Conservation (phyloP, 2,329 filamentous ascomycete species). For the Fusarium oligoseptatum region DNA sequence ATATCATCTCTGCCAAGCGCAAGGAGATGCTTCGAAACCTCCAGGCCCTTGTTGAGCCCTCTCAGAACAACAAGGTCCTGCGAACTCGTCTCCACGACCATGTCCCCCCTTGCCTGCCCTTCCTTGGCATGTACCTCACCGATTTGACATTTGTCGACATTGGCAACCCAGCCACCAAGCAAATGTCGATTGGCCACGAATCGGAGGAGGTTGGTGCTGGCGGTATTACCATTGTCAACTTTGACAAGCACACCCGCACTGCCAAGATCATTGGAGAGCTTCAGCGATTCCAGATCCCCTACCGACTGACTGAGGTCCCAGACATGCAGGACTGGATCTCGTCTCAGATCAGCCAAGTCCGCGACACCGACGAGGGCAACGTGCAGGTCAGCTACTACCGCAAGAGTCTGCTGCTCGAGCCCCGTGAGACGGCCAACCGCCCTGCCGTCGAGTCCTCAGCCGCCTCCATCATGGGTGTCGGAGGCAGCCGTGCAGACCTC, state of each 20-base stretch:
- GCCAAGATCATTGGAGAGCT: conserved; percentile 96
- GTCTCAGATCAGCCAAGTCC: conserved; percentile 82
- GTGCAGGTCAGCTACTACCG: conserved; percentile 78
- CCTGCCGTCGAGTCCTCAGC: conserved; percentile 52
- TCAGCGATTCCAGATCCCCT: conserved; percentile 95
- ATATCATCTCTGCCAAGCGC: conserved; percentile 85
- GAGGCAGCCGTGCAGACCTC: conserved; percentile 56
- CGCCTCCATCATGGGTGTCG: conserved; percentile 45
- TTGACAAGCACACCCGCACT: conserved; percentile 95
- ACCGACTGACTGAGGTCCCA: conserved; percentile 83
- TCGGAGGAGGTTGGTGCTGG: conserved; percentile 73
- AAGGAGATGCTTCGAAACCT: conserved; percentile 83
- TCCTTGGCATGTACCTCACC: conserved; percentile 95
- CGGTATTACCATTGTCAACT: conserved; percentile 89
- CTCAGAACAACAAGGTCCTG: conserved; percentile 90
- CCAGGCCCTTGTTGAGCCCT: conserved; percentile 87
- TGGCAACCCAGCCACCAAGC: conserved; percentile 88
- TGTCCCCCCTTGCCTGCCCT: conserved; percentile 92
- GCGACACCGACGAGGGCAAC: conserved; percentile 67
- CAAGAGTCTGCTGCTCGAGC: conserved; percentile 87
- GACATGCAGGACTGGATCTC: conserved; percentile 96
- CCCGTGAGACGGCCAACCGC: conserved; percentile 66
- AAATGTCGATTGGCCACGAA: conserved; percentile 66
- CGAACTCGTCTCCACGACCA: conserved; percentile 87
- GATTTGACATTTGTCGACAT: conserved; percentile 97